phyloP scores from a whole-genome alignment of 2,329 filamentous ascomycete genomes.

The Colletotrichum orchidophilum region DNA sequence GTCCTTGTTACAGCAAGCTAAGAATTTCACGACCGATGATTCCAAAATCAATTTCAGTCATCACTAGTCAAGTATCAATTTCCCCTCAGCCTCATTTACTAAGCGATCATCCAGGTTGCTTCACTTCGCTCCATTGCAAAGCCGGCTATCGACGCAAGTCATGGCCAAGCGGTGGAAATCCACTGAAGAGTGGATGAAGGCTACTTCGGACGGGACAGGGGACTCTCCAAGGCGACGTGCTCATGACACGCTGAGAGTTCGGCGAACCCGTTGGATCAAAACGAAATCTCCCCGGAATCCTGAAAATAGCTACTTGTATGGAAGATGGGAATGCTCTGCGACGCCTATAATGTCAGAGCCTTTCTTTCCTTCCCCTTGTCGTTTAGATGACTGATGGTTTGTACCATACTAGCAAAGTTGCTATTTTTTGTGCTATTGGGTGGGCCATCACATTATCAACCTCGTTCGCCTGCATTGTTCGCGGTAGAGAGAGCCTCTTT shows the following conservation, averaged over 20 bases:
- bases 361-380: neutral
- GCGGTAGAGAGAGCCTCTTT: too few species aligned
- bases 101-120: neutral
- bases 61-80: neutral
- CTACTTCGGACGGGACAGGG: conserved; percentile 22
- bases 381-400: too few species aligned
- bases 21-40: neutral
- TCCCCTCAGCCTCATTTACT: conserved; percentile 3
- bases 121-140: neutral
- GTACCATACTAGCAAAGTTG: too few species aligned
- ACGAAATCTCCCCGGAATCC: neutral
- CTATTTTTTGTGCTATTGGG: too few species aligned
- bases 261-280: neutral
- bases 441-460: too few species aligned
- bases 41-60: neutral
- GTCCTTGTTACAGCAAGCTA: neutral
- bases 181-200: conserved; percentile 16
- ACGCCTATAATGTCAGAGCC: neutral
- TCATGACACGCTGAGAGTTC: conserved; percentile 6
- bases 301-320: neutral
- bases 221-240: neutral
- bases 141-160: conserved; percentile 22
- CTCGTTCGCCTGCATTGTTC: too few species aligned
- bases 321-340: neutral
- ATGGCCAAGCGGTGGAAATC: neutral